These are phyloP conservation scores for Rhodotorula babjevae DNA, from an alignment of 768 basidiomycete species.

Conservation along the genomic window DNA sequence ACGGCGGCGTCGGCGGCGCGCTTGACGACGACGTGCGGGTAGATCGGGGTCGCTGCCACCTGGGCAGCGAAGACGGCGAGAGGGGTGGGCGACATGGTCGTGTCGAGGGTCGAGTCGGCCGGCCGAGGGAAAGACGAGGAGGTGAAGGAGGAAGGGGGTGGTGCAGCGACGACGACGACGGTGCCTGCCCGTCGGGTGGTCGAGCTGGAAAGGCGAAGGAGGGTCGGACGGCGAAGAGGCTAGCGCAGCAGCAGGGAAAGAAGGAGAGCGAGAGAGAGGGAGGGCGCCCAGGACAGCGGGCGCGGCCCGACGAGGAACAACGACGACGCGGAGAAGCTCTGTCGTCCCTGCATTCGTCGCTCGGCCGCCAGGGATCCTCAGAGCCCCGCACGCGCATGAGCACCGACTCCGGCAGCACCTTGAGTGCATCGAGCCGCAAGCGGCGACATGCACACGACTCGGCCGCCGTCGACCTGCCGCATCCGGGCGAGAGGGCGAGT, in stretches of 20 bases:
- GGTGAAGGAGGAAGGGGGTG: background rate
- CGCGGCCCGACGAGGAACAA: no score
- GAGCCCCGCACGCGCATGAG: background rate
- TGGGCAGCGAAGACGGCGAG: background rate
- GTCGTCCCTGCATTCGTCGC: no score
- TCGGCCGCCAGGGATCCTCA: background rate
- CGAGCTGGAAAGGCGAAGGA: background rate
- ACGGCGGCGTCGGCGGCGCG: background rate
- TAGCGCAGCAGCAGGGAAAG: background rate
- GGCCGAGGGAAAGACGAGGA: background rate
- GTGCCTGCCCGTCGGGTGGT: background rate
- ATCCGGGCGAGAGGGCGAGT: background rate
- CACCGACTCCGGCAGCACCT: background rate
- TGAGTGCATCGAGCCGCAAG: background rate
- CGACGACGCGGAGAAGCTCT: no score
- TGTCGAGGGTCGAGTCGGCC: background rate
- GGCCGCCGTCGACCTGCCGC: background rate
- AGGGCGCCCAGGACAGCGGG: no score
- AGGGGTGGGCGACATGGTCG: background rate
- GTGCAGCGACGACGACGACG: background rate
- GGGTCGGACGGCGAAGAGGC: background rate
- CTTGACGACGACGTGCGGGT: background rate
- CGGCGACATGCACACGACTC: background rate
- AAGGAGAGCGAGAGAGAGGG: background rate
- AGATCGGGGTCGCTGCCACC: background rate